phyloP scores from a whole-genome alignment of 495 filamentous ascomycete genomes.

The Margaritispora aquatica region DNA sequence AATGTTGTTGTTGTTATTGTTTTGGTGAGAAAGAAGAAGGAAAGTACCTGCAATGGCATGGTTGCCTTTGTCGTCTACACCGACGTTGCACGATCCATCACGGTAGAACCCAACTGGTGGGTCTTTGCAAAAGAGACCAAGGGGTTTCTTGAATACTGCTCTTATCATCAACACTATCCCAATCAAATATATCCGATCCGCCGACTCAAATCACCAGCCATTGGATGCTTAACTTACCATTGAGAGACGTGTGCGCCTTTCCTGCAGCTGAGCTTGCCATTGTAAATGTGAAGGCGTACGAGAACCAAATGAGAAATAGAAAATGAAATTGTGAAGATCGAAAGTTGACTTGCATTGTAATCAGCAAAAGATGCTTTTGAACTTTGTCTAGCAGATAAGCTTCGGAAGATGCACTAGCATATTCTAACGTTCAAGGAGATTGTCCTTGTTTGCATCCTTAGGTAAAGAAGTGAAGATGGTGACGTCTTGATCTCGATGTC shows the following conservation, averaged over 20 bases:
- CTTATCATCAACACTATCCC: not conserved
- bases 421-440: not conserved
- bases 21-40: not conserved
- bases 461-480: not conserved
- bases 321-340: not conserved
- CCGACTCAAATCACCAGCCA: too few species aligned
- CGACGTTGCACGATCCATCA: slow-evolving; percentile 52
- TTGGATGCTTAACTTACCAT: slow-evolving; percentile 1
- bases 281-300: not conserved
- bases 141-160: slow-evolving; percentile 50
- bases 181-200: too few species aligned
- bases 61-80: slow-evolving; percentile 36
- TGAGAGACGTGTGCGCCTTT: slow-evolving; percentile 13
- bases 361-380: too few species aligned
- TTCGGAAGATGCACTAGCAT: not conserved
- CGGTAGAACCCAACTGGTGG: slow-evolving; percentile 56
- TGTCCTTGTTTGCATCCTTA: too few species aligned
- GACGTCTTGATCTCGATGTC: not conserved
- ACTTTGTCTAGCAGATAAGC: too few species aligned
- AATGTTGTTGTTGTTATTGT: not conserved
- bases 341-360: not conserved
- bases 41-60: slow-evolving; percentile 40
- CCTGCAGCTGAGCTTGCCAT: not conserved
- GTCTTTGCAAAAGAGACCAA: slow-evolving; percentile 46
- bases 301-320: not conserved